A percentile compares a stretch with the other conserved stretches of the same genome.
Conservation (phyloP, 305 asterid species). For the Solanum hybrid region DNA sequence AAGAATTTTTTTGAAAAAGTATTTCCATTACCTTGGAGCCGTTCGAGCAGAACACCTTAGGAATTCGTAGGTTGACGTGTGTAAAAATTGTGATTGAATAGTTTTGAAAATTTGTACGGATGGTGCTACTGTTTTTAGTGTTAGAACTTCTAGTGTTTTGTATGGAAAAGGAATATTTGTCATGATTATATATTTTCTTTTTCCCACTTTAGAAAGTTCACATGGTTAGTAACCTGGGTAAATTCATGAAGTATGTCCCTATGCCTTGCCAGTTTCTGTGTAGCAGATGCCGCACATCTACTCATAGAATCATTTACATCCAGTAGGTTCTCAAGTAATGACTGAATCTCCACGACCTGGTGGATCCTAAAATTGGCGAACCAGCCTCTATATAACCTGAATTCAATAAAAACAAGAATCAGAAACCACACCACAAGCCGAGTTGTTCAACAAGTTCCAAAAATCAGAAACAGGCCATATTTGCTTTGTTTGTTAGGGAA, state of each 20-base stretch:
- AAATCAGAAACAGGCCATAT: neutral
- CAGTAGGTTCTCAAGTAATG: conserved; percentile 80
- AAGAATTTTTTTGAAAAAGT: too few relatives aligned
- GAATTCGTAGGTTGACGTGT: too few relatives aligned
- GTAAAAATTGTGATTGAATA: too few relatives aligned
- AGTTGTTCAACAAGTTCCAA: neutral
- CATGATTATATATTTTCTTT: neutral
- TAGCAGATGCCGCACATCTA: conserved; percentile 88
- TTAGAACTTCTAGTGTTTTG: too few relatives aligned
- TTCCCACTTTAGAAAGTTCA: neutral
- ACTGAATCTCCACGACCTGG: conserved; percentile 94
- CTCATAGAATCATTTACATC: conserved; percentile 93
- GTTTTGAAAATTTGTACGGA: too few relatives aligned
- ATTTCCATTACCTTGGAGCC: too few relatives aligned
- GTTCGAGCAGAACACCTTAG: too few relatives aligned
- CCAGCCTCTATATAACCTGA: conserved; percentile 66
- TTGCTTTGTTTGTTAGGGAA: neutral
- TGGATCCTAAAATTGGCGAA: conserved; percentile 76
- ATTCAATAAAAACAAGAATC: conserved; percentile 18
- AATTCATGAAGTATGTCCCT: conserved; percentile 87
- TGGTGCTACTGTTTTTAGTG: too few relatives aligned
- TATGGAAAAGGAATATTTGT: too few relatives aligned
- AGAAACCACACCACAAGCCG: conserved; percentile 2
- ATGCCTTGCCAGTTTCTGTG: conserved; percentile 90
- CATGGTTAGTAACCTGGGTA: conserved; percentile 52